Conservation (phyloP, 495 filamentous ascomycete genomes). For the Penicillium paradoxum region DNA sequence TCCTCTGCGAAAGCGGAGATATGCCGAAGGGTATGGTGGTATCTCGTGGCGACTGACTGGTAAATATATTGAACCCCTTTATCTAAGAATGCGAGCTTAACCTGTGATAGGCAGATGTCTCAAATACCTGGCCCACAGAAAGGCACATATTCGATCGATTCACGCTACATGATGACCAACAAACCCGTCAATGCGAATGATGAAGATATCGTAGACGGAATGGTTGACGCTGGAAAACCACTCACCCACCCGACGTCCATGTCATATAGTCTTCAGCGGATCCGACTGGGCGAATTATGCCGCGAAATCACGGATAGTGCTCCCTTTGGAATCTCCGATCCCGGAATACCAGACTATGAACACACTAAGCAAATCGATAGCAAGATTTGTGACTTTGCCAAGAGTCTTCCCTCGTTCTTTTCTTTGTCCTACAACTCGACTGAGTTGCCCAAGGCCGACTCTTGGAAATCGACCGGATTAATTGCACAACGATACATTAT, state of each 20-base stretch:
- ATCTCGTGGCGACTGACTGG: slow-evolving; percentile 45
- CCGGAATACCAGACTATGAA: slow-evolving; percentile 12
- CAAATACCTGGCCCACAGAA: slow-evolving; percentile 32
- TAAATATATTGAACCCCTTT: slow-evolving; percentile 11
- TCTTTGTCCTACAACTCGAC: slow-evolving; percentile 2
- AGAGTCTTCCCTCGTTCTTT: slow-evolving; percentile 22
- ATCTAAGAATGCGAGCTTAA: background rate
- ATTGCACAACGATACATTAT: slow-evolving; percentile 32
- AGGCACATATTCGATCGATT: slow-evolving; percentile 38
- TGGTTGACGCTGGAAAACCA: slow-evolving; percentile 19
- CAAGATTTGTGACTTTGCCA: slow-evolving; percentile 24
- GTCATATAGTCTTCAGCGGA: slow-evolving; percentile 44
- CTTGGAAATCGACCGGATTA: slow-evolving; percentile 16
- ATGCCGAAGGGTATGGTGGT: slow-evolving; percentile 47
- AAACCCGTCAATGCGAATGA: slow-evolving; percentile 45
- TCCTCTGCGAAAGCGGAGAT: slow-evolving; percentile 34
- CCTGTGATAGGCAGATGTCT: slow-evolving; percentile 30
- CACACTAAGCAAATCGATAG: slow-evolving; percentile 28
- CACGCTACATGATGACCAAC: slow-evolving; percentile 40
- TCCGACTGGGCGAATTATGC: slow-evolving; percentile 41
- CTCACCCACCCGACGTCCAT: slow-evolving; percentile 38
- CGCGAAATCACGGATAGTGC: slow-evolving; percentile 39
- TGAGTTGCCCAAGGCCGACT: slow-evolving; percentile 1
- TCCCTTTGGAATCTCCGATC: slow-evolving; percentile 14
- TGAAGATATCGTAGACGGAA: slow-evolving; percentile 39